A percentile compares a stretch with the other conserved stretches of the same genome.
Evolutionary conservation across 331 rosid genomes (phyloP).

Genomic region (Erythrophleum ivorense): DNA sequence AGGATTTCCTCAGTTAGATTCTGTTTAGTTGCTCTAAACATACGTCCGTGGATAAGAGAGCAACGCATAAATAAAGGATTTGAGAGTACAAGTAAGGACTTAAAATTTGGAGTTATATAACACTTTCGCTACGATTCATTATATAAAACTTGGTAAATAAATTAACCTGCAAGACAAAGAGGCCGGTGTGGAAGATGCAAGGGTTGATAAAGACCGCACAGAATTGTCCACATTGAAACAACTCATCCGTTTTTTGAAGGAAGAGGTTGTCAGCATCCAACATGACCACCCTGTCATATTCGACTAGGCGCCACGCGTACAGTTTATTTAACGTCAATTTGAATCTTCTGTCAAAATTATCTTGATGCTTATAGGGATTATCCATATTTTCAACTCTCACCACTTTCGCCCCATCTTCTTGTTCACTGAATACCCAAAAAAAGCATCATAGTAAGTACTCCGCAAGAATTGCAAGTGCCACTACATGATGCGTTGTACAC

Average conservation of each 20-base stretch:
- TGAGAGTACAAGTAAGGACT: neutral
- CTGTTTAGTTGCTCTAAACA: neutral
- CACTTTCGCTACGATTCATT: neutral
- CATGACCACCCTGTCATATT: slow-evolving; percentile 82
- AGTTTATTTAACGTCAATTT: slow-evolving; percentile 72
- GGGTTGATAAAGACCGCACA: slow-evolving; percentile 89
- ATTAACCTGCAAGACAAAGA: slow-evolving; percentile 76
- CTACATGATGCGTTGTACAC: neutral
- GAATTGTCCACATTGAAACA: slow-evolving; percentile 82
- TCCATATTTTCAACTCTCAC: slow-evolving; percentile 78
- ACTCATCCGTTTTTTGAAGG: slow-evolving; percentile 72
- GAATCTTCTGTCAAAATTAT: slow-evolving; percentile 71
- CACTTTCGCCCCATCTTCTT: slow-evolving; percentile 85
- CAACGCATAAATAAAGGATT: neutral
- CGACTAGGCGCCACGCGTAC: slow-evolving; percentile 78
- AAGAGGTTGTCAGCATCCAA: slow-evolving; percentile 84
- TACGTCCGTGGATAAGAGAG: neutral
- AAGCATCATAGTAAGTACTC: neutral
- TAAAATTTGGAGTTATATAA: neutral
- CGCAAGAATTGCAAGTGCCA: neutral
- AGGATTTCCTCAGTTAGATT: neutral
- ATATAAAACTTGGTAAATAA: neutral
- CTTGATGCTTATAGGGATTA: slow-evolving; percentile 68
- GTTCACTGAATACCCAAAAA: slow-evolving; percentile 49
- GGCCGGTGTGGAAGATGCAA: slow-evolving; percentile 87